phyloP scores from a whole-genome alignment of 805 yeast species.

The Torulaspora indica region DNA sequence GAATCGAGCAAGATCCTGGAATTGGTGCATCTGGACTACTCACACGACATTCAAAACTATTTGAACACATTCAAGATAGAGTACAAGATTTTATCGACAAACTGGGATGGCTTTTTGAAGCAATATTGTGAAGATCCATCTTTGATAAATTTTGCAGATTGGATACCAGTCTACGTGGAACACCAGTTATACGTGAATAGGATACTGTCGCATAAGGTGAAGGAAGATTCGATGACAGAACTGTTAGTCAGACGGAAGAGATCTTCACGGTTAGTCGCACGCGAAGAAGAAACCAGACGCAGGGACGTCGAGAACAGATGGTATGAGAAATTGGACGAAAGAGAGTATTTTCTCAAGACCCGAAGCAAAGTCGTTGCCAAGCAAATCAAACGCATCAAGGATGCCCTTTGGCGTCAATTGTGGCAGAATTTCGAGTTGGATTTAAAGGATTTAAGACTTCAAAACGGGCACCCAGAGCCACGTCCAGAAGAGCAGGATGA shows the following conservation, averaged over 20 bases:
- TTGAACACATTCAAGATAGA: constrained; percentile 21
- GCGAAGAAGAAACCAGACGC: constrained; percentile 51
- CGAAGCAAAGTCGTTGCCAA: constrained; percentile 26
- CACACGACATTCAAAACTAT: constrained; percentile 32
- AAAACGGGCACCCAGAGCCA: neutral
- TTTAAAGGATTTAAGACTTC: constrained; percentile 10
- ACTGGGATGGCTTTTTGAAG: constrained; percentile 28
- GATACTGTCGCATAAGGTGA: constrained; percentile 43
- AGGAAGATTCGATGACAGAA: constrained; percentile 59
- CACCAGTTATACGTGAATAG: constrained; percentile 29
- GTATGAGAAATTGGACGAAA: constrained; percentile 36
- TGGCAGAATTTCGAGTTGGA: constrained; percentile 34
- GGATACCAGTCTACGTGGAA: constrained; percentile 21
- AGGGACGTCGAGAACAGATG: constrained; percentile 42
- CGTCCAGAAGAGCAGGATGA: neutral
- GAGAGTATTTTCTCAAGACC: constrained; percentile 29
- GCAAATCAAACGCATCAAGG: constrained; percentile 27
- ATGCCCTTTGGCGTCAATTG: constrained; percentile 28
- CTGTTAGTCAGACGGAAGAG: constrained; percentile 65
- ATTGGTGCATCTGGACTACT: constrained; percentile 30
- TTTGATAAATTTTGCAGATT: constrained; percentile 13
- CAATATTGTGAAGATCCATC: constrained; percentile 10
- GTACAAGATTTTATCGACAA: constrained; percentile 24
- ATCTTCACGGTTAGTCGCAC: constrained; percentile 68
- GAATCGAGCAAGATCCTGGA: constrained; percentile 17